Evolutionary conservation across 176 grass and related monocot genomes (phyloP).

Genomic region (Triticum monococcum): DNA sequence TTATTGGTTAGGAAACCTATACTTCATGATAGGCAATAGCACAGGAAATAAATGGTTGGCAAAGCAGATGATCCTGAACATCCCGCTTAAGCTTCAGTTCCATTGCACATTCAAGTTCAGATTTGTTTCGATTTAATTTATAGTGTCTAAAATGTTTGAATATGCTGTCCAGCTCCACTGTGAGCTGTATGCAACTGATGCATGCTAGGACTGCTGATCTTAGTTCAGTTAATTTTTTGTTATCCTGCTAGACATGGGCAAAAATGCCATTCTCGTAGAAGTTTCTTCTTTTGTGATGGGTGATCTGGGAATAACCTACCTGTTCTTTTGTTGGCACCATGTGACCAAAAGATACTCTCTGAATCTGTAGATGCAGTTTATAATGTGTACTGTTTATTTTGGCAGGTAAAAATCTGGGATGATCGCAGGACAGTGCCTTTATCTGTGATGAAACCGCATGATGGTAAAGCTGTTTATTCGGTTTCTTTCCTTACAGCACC

Average conservation of each 20-base stretch:
- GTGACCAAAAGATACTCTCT: background rate
- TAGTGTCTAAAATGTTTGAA: background rate
- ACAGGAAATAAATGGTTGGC: background rate
- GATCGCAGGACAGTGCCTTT: constrained; percentile 64
- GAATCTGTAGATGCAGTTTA: background rate
- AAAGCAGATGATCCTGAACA: constrained; percentile 2
- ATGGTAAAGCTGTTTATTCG: constrained; percentile 75
- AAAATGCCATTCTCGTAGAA: background rate
- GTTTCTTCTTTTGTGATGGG: background rate
- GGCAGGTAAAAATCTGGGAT: constrained; percentile 96
- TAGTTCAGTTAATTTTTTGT: background rate
- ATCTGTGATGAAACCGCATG: constrained; percentile 71
- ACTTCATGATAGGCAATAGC: background rate
- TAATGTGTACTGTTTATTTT: constrained; percentile 10
- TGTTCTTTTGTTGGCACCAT: background rate
- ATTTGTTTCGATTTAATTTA: background rate
- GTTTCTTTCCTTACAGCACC: constrained; percentile 83
- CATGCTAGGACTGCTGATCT: background rate
- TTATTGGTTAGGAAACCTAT: constrained; percentile 20
- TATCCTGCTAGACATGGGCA: background rate
- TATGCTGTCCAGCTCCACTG: background rate
- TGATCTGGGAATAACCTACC: background rate
- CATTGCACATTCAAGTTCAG: background rate
- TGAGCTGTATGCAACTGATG: background rate
- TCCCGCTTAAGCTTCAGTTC: background rate